phyloP scores from a whole-genome alignment of 257 asterid species.

The Handroanthus guayacan region DNA sequence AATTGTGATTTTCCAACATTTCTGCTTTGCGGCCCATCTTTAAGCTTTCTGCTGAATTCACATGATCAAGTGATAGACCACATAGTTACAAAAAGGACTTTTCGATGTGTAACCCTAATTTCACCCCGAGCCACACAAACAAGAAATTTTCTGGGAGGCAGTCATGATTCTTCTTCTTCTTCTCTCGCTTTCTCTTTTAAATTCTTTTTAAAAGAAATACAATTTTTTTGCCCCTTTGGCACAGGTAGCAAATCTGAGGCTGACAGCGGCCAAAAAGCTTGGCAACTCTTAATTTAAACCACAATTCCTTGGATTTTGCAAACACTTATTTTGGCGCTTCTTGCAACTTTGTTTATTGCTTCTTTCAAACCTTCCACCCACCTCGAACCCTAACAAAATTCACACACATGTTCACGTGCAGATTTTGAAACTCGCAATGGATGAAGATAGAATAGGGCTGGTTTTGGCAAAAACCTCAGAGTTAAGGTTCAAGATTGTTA shows the following conservation, averaged over 20 bases:
- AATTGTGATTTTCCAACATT: neutral
- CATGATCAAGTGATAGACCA: neutral
- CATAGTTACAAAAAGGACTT: no score
- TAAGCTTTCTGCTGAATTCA: neutral
- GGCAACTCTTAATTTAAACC: constrained; percentile 40
- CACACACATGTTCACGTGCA: neutral
- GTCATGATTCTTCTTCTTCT: neutral
- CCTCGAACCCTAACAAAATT: constrained; percentile 18
- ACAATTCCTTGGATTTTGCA: constrained; percentile 45
- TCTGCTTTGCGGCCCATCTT: neutral
- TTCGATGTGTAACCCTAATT: constrained; percentile 7
- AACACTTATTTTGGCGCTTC: constrained; percentile 43
- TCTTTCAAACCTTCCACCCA: constrained; percentile 26
- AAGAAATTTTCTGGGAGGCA: neutral
- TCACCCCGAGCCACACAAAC: constrained; percentile 21
- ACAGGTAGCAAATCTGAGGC: constrained; percentile 34
- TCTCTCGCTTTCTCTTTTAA: neutral
- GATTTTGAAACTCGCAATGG: constrained; percentile 36
- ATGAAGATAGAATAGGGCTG: constrained; percentile 55
- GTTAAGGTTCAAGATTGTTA: constrained; percentile 55
- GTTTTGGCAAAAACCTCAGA: constrained; percentile 57
- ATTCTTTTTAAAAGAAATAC: constrained; percentile 20
- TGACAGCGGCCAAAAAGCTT: constrained; percentile 26
- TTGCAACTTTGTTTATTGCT: constrained; percentile 26
- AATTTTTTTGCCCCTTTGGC: constrained; percentile 30